Base-by-base conservation (phyloP, 106 monocot species). In the Dioscorea dumetorum region DNA sequence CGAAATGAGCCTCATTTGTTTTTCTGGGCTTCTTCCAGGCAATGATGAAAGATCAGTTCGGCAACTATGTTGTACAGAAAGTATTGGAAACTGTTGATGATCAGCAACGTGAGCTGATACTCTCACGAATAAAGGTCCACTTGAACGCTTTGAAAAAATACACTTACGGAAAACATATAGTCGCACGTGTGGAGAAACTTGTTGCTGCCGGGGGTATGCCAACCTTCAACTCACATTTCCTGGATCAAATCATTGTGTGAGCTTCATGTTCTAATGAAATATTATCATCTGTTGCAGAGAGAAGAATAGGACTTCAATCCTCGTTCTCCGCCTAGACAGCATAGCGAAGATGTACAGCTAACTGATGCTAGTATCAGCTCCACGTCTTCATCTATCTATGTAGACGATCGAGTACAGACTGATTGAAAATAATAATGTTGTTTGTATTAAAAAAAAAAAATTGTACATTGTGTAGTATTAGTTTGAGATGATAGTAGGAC, bases 41-140 rank as follows among this genome's bases (percentile, higher is more conserved):
- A 13, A 89, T 93, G 93, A 93, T 93, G 93, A 93, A 89, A 66
- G 93, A 93, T 68, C 93, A 93, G 81, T 93, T 93, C 77, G 93
- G 74, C 41, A 93, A 93, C 79, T 93, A 93, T 63, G 93, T 93
- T 64, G 93, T 93, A 67, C 93, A 93, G 77, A 93, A 86, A 64
- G 88, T 88, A 16, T 54, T 93, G 71, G 86, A 93, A 81, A 93
- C 83, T 22, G 88, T 83, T 51, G 81, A 93, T 73, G 93, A 93
- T 68, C 83, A 86, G 52, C 86, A 93, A 60, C 83, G 83, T 3
- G 88, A 93, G 71, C 72, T 88, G 62, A 93, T 93, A 48, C 75
- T 93, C 16, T 86, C 93, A 19, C 78, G 93, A 24, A 83, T 93
- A 31, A 93, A 89, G 73, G 83, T 85, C 33, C 93, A 93, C 60